Percentiles rank a stretch among this genome's conserved stretches.
phyloP scores from a whole-genome alignment of 1,284 basidiomycete genomes.

The Pseudozyma sp. region DNA sequence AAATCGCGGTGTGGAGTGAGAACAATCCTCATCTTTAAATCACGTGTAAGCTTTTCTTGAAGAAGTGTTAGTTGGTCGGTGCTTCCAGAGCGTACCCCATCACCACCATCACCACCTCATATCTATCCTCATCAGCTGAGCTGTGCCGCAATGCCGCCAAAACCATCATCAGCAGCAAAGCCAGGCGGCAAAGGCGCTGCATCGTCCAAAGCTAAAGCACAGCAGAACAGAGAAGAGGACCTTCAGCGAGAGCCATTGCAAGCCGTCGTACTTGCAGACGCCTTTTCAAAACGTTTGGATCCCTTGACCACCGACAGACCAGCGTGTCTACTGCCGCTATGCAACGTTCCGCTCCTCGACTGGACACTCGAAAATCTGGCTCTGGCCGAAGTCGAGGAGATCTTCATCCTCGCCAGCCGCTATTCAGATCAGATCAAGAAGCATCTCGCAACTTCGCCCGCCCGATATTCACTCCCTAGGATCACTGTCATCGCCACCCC shows the following conservation, averaged over 20 bases:
- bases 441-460: conserved; percentile 75
- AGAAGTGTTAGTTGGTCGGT: too few relatives aligned
- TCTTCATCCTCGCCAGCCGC: conserved; percentile 85
- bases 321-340: conserved; percentile 86
- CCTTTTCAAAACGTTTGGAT: conserved; percentile 90
- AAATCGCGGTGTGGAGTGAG: background rate
- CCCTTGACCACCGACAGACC: conserved; percentile 76
- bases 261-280: conserved; percentile 92
- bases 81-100: too few relatives aligned
- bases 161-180: conserved; percentile 24
- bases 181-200: conserved; percentile 28
- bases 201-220: conserved; percentile 39
- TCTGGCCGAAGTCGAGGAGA: conserved; percentile 90
- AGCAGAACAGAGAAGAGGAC: conserved; percentile 53
- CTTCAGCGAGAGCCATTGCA: conserved; percentile 74
- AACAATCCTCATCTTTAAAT: background rate
- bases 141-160: conserved; percentile 33
- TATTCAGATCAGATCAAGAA: conserved; percentile 54
- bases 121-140: too few relatives aligned
- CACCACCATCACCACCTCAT: background rate
- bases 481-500: conserved; percentile 86
- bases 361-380: conserved; percentile 96
- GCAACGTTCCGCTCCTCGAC: conserved; percentile 89
- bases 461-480: conserved; percentile 63
- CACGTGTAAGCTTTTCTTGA: conserved; percentile 6